Percentiles rank a stretch among this genome's conserved stretches.
These are phyloP conservation scores for Poa pratensis DNA, from an alignment of 176 grass and related monocot species.

Conservation along the genomic window DNA sequence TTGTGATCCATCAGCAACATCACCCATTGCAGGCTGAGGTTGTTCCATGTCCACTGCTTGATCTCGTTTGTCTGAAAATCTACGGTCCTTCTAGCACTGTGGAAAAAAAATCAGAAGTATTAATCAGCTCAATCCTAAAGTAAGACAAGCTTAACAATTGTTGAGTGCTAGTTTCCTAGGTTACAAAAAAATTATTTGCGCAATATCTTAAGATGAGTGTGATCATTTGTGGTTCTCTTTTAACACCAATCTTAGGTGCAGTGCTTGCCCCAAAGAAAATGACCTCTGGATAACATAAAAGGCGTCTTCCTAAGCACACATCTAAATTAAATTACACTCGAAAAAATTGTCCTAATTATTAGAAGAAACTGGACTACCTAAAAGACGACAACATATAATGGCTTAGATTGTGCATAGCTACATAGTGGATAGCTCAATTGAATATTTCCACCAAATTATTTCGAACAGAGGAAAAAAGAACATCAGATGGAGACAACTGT, in stretches of 20 bases:
- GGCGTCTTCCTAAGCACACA: neutral
- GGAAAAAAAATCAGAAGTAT: conserved; percentile 10
- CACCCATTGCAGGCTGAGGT: conserved; percentile 44
- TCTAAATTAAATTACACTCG: neutral
- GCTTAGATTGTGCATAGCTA: neutral
- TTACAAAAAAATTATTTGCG: neutral
- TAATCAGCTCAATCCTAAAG: conserved; percentile 12
- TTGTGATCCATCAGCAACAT: conserved; percentile 55
- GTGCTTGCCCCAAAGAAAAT: neutral
- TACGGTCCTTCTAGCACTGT: conserved; percentile 31
- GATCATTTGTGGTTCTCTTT: neutral
- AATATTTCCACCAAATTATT: conserved; percentile 10
- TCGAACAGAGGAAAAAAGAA: neutral
- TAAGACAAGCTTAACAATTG: neutral
- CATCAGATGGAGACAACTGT: neutral
- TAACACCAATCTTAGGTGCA: neutral
- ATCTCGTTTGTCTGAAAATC: conserved; percentile 5
- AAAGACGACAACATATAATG: neutral
- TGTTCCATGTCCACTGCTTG: conserved; percentile 57
- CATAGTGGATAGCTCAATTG: neutral
- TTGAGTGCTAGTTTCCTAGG: neutral
- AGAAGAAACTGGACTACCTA: neutral
- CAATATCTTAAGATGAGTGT: neutral
- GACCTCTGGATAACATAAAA: neutral
- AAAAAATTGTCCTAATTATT: neutral